These are phyloP conservation scores for Taphrina confusa DNA, from an alignment of 1,139 yeast species.

Conservation along the genomic window DNA sequence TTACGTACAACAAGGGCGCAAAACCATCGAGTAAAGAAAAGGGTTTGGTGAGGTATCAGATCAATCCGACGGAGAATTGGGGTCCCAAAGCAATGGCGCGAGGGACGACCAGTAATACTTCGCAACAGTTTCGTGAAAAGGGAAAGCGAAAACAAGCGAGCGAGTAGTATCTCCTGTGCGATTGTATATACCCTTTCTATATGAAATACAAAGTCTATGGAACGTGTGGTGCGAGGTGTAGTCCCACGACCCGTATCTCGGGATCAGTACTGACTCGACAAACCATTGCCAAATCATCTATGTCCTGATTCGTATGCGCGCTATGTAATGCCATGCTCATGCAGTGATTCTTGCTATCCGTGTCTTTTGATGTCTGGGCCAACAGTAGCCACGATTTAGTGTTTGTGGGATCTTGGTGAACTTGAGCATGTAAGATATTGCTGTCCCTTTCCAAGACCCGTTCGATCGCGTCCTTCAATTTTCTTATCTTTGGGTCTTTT, in stretches of 20 bases:
- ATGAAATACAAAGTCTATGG: too few species aligned
- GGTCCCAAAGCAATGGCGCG: slow-evolving; percentile 72
- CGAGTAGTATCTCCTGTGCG: not conserved
- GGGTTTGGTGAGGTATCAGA: slow-evolving; percentile 83
- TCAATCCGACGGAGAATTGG: slow-evolving; percentile 92
- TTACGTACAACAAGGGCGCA: slow-evolving; percentile 38
- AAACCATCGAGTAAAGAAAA: slow-evolving; percentile 65
- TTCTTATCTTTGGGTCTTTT: not conserved
- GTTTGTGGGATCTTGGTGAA: slow-evolving; percentile 3
- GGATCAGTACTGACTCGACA: slow-evolving; percentile 5
- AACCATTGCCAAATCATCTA: slow-evolving; percentile 1
- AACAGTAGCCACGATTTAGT: slow-evolving; percentile 2
- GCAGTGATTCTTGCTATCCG: not conserved
- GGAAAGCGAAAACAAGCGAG: not conserved
- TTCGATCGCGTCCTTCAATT: slow-evolving; percentile 1
- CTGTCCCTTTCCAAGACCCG: not conserved
- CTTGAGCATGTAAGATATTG: not conserved
- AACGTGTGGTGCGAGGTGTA: slow-evolving; percentile 5
- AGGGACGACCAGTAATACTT: slow-evolving; percentile 16
- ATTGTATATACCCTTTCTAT: too few species aligned
- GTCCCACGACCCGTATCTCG: not conserved
- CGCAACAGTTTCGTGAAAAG: slow-evolving; percentile 9
- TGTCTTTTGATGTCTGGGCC: not conserved
- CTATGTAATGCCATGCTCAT: slow-evolving; percentile 14
- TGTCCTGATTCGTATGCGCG: not conserved